Conservation (phyloP, 2,329 filamentous ascomycete species). For the Exserohilum rostratum region DNA sequence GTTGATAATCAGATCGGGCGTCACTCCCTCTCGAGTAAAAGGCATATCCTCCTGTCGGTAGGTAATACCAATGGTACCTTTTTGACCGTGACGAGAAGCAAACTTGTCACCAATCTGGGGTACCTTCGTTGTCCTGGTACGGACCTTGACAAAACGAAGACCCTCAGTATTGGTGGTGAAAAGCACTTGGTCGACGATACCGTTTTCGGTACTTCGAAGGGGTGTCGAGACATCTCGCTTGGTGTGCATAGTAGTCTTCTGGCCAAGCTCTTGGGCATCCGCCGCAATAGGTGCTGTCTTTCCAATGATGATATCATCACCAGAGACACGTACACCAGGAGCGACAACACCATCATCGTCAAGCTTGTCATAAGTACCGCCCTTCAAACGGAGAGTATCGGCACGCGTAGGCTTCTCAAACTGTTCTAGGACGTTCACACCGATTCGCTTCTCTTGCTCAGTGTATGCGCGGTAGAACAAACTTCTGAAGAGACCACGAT, state of each 20-base stretch:
- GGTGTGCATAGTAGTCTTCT: constrained; percentile 85
- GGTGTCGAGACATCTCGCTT: constrained; percentile 97
- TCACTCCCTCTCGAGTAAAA: constrained; percentile 88
- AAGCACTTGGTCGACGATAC: constrained; percentile 92
- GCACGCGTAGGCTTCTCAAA: constrained; percentile 93
- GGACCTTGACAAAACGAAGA: constrained; percentile 94
- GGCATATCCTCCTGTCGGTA: constrained; percentile 99
- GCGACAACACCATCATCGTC: constrained; percentile 95
- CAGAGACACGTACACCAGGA: constrained; percentile 91
- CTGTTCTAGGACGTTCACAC: constrained; percentile 87
- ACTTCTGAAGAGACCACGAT: constrained; percentile 95
- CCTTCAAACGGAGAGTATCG: constrained; percentile 90
- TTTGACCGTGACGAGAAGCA: constrained; percentile 97
- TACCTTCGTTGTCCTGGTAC: constrained; percentile 95
- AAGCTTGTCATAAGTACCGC: constrained; percentile 95
- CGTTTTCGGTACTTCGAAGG: constrained; percentile 91
- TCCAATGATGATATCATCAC: constrained; percentile 98
- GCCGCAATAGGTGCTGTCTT: constrained; percentile 95
- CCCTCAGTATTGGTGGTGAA: constrained; percentile 95
- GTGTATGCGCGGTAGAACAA: constrained; percentile 98
- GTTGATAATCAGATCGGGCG: constrained; percentile 97
- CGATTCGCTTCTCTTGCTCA: constrained; percentile 94
- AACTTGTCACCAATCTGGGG: constrained; percentile 99
- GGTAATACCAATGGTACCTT: constrained; percentile 98
- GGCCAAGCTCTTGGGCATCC: constrained; percentile 91